Base-by-base conservation (phyloP, 176 grass and related monocot species). In the Luzula sylvatica region DNA sequence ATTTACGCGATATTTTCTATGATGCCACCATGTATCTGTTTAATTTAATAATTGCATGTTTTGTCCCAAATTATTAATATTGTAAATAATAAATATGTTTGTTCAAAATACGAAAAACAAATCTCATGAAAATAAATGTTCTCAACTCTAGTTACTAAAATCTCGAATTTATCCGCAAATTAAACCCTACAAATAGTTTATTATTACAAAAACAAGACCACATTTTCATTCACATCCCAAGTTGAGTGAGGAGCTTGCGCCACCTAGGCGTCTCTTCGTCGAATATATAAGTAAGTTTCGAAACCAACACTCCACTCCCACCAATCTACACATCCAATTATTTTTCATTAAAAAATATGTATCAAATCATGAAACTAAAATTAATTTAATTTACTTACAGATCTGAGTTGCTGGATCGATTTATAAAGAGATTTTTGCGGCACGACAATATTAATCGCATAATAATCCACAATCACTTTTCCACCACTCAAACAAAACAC, bases 211-310 rank as follows among this genome's bases (percentile, higher is more conserved):
- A 35, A 35, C 9, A 35, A 1, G 1, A 35, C 30, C 30, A 7
- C 7, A 2, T 35, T 35, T 19, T 49, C 6, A 18, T 63, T 80
- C 69, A 89, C 35, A 86, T 53, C 52, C 92, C 92, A 27, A 98
- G 85, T 58, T 89, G 69, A 5, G 78, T 52, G 5, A 90, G 68
- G 49, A 98, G 78, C 8, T 71, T 71, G 59, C 81, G 77, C 92
- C 92, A 86, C 58, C 85, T 98, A 22, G 85, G 78, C 16, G 92
- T 90, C 52, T 98, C 92, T 71, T 98, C 92, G 11, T 98, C 85
- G 63, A 98, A 86, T 62, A 90, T 98, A 52, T 98, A 98, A 12
- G 85, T 98, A 46, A 86, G 59, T 35, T 89, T 82, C 26, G 92
- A 82, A 25, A 98, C 92, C 78, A 98, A 74, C 18, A 98, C 92